These are phyloP conservation scores for Dothistroma septosporum DNA, from an alignment of 2,329 filamentous ascomycete genomes.

Conservation along the genomic window DNA sequence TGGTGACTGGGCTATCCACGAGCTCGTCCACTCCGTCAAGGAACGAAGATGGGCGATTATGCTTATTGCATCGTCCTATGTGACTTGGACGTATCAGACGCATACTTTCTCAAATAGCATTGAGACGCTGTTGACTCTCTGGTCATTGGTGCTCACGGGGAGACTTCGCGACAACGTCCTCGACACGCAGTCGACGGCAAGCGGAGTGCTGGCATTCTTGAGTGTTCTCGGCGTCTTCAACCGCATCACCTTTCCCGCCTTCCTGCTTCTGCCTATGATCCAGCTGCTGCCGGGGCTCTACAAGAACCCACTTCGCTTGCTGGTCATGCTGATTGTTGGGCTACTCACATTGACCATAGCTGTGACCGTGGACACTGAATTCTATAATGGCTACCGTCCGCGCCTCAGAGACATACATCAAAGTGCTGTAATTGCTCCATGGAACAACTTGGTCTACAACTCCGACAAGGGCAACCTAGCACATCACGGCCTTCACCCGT, in stretches of 20 bases:
- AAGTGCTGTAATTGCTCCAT: conserved; percentile 49
- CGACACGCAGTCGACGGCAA: conserved; percentile 70
- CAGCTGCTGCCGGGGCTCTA: conserved; percentile 80
- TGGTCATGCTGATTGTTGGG: conserved; percentile 60
- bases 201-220: conserved; percentile 73
- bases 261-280: conserved; percentile 77
- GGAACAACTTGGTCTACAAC: conserved; percentile 54
- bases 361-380: conserved; percentile 77
- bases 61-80: conserved; percentile 90
- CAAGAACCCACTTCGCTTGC: conserved; percentile 54
- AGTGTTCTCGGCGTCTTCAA: conserved; percentile 88
- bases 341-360: conserved; percentile 68
- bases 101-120: conserved; percentile 98
- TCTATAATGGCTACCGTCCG: conserved; percentile 69
- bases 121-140: conserved; percentile 86
- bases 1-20: conserved; percentile 95
- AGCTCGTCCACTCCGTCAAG: conserved; percentile 73
- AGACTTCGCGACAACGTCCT: conserved; percentile 78
- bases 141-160: conserved; percentile 87
- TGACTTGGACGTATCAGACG: conserved; percentile 97
- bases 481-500: conserved; percentile 51
- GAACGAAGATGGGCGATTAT: conserved; percentile 70
- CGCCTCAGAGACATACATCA: conserved; percentile 61
- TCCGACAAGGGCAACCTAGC: conserved; percentile 47
- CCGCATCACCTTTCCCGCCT: conserved; percentile 94